Evolutionary conservation across 331 rosid species (phyloP).

Genomic region (Cucumis variabilis): DNA sequence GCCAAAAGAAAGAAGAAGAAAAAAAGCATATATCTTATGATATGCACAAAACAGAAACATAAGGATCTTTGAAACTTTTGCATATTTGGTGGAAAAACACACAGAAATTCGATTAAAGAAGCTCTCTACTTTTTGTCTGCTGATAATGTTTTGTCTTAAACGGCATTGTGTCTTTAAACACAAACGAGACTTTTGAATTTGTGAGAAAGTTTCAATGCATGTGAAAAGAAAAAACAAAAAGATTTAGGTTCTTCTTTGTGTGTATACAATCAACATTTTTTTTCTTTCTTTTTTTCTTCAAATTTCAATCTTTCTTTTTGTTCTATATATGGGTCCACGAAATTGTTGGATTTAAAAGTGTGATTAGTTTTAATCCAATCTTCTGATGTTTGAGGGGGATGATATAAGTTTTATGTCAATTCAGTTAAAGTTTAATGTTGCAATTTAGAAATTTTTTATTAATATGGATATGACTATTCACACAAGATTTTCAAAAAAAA

Average conservation of each 20-base stretch:
- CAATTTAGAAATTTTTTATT: too few relatives aligned
- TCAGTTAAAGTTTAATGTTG: too few relatives aligned
- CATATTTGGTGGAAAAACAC: neutral
- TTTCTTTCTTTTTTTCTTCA: neutral
- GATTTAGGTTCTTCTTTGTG: neutral
- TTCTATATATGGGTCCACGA: neutral
- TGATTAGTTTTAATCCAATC: neutral
- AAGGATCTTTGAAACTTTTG: constrained; percentile 1
- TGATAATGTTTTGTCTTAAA: neutral
- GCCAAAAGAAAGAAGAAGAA: neutral
- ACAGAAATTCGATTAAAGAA: neutral
- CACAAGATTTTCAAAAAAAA: too few relatives aligned
- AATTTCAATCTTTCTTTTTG: neutral
- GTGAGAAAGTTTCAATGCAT: constrained; percentile 1
- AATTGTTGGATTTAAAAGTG: neutral
- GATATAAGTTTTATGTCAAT: too few relatives aligned
- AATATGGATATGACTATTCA: too few relatives aligned
- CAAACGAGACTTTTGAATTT: neutral
- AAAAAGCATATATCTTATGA: neutral
- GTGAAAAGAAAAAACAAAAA: neutral
- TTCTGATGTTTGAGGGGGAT: too few relatives aligned
- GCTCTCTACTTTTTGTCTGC: neutral
- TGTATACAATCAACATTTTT: neutral
- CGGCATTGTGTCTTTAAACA: neutral
- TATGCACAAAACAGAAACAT: neutral